phyloP scores from a whole-genome alignment of 2,329 filamentous ascomycete genomes.

The Paradendryphiella salina region DNA sequence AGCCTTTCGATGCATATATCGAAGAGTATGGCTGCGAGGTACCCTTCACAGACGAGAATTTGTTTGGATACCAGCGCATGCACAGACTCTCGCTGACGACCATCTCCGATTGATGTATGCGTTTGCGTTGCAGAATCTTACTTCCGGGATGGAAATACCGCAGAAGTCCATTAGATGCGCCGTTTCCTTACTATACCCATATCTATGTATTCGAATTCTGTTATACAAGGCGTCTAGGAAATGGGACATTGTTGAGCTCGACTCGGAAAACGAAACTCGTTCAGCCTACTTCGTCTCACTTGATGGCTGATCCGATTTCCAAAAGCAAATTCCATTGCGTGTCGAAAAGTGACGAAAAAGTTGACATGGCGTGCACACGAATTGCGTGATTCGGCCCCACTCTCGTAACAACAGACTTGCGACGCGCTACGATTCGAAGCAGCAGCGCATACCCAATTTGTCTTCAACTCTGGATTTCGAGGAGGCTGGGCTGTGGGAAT shows the following conservation, averaged over 20 bases:
- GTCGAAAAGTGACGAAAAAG: constrained; percentile 5
- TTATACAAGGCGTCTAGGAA: not conserved
- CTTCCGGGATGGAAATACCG: not conserved
- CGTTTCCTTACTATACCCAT: not conserved
- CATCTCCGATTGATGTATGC: constrained; percentile 16
- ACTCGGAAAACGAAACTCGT: too few species aligned
- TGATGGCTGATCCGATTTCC: too few species aligned
- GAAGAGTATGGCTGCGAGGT: constrained; percentile 33
- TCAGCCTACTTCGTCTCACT: too few species aligned
- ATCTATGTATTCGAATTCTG: not conserved
- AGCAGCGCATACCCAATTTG: constrained; percentile 37
- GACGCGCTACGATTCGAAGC: constrained; percentile 42
- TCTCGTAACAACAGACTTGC: constrained; percentile 37
- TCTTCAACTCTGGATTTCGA: not conserved
- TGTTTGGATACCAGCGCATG: constrained; percentile 30
- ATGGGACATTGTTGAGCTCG: not conserved
- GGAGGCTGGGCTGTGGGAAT: not conserved
- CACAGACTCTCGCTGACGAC: constrained; percentile 29
- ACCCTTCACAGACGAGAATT: constrained; percentile 13
- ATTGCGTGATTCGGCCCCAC: constrained; percentile 41
- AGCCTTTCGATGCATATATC: constrained; percentile 48
- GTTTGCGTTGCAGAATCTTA: not conserved
- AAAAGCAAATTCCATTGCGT: too few species aligned
- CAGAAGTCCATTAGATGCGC: not conserved
- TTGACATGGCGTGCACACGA: constrained; percentile 24